Evolutionary conservation across 1,284 basidiomycete genomes (phyloP).

Genomic region (Fistulinella cinereoalba): DNA sequence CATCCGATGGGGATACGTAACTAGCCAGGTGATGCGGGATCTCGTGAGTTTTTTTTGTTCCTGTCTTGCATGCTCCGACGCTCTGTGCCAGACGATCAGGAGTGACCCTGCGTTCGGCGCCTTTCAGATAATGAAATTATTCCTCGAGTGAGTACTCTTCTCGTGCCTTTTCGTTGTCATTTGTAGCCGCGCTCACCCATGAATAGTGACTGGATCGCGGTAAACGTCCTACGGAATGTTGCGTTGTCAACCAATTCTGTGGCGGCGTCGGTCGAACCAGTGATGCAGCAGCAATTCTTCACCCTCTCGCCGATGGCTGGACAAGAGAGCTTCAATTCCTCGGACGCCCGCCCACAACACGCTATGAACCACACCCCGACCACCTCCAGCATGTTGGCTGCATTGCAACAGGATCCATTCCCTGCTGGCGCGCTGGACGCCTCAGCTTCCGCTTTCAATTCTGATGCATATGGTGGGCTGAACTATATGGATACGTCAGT

Average conservation of each 20-base stretch:
- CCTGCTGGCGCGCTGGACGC: slow-evolving; percentile 60
- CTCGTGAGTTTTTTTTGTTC: slow-evolving; percentile 50
- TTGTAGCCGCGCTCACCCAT: slow-evolving; percentile 19
- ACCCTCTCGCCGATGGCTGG: slow-evolving; percentile 77
- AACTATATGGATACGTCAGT: slow-evolving; percentile 72
- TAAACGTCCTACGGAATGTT: slow-evolving; percentile 81
- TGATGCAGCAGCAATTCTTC: slow-evolving; percentile 84
- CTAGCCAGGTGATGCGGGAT: slow-evolving; percentile 86
- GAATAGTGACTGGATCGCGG: slow-evolving; percentile 80
- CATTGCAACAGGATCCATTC: slow-evolving; percentile 73
- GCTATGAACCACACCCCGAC: slow-evolving; percentile 73
- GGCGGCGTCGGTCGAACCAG: slow-evolving; percentile 82
- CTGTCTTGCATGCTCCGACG: slow-evolving; percentile 5
- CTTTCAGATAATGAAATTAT: slow-evolving; percentile 86
- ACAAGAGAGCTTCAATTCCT: slow-evolving; percentile 64
- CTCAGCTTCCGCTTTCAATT: slow-evolving; percentile 53
- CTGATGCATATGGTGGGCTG: slow-evolving; percentile 65
- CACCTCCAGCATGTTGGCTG: slow-evolving; percentile 83
- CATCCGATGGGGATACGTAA: slow-evolving; percentile 89
- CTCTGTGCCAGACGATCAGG: slow-evolving; percentile 66
- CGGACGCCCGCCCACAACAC: slow-evolving; percentile 54
- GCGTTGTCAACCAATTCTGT: slow-evolving; percentile 85
- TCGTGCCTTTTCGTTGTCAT: slow-evolving; percentile 3
- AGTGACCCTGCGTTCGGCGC: slow-evolving; percentile 87
- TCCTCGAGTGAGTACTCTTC: slow-evolving; percentile 67